Evolutionary conservation across 148 eudicot species (phyloP).

Genomic region (Rhododendron vialii): DNA sequence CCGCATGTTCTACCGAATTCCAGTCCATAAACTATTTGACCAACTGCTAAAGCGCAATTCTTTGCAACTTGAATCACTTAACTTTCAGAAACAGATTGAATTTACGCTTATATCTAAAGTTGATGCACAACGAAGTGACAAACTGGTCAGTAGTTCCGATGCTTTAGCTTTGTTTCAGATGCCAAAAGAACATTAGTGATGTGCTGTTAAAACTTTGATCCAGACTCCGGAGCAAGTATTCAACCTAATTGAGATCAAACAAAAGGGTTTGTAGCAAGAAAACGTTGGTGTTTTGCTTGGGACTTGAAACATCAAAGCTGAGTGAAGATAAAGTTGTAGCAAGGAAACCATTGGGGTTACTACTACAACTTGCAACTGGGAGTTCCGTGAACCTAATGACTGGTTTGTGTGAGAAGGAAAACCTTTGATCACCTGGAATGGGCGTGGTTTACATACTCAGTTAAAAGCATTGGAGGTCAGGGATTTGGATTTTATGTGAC

Average conservation of each 20-base stretch:
- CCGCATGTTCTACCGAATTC: too few relatives aligned
- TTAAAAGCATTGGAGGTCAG: not conserved
- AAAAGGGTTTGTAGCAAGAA: not conserved
- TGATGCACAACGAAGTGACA: not conserved
- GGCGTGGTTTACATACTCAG: not conserved
- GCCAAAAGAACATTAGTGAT: not conserved
- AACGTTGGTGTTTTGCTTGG: not conserved
- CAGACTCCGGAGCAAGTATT: not conserved
- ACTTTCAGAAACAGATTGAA: not conserved
- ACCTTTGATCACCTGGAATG: not conserved
- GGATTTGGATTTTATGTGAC: not conserved
- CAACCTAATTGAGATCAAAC: not conserved
- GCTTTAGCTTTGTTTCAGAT: not conserved
- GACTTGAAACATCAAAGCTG: not conserved
- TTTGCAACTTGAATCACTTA: too few relatives aligned
- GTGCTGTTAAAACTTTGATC: not conserved
- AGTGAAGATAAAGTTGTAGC: not conserved
- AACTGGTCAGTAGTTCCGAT: not conserved
- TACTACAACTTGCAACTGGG: not conserved
- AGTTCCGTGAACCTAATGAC: not conserved
- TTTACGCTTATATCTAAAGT: not conserved
- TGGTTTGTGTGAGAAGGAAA: not conserved
- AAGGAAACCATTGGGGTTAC: not conserved
- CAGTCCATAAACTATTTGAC: too few relatives aligned
- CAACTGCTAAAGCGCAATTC: too few relatives aligned